Percentiles rank a stretch among this genome's conserved stretches.
These are phyloP conservation scores for Epicoccum sorghinum DNA, from an alignment of 2,329 filamentous ascomycete genomes.

Conservation along the genomic window DNA sequence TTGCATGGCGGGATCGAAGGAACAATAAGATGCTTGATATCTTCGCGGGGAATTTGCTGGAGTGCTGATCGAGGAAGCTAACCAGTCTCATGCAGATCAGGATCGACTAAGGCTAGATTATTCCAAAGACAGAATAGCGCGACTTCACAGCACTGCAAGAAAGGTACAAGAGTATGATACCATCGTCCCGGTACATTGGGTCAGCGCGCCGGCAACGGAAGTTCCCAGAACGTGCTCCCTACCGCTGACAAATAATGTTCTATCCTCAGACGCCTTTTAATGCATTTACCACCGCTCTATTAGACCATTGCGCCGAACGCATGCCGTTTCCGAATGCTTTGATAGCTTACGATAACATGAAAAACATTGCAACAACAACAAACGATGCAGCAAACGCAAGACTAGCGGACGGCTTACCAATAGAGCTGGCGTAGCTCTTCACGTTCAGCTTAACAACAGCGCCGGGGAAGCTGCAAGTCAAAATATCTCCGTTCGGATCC, in stretches of 20 bases:
- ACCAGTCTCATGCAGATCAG: conserved; percentile 11
- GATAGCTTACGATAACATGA: conserved; percentile 7
- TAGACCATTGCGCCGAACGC: conserved; percentile 2
- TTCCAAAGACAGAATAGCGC: conserved; percentile 3
- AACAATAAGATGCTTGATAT: conserved; percentile 13
- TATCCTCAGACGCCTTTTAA: conserved; percentile 12
- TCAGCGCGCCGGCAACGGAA: too few relatives aligned
- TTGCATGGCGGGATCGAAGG: conserved; percentile 9
- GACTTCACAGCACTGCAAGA: neutral
- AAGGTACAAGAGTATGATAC: too few relatives aligned
- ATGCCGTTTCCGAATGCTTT: neutral
- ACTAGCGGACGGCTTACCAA: neutral
- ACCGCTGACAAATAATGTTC: conserved; percentile 1
- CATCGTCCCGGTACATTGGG: too few relatives aligned
- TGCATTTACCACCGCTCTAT: conserved; percentile 11
- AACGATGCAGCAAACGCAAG: conserved; percentile 16
- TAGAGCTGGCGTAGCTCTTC: conserved; percentile 18
- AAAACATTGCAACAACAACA: conserved; percentile 12
- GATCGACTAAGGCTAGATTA: conserved; percentile 9
- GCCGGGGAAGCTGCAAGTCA: conserved; percentile 51
- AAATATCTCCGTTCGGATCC: conserved; percentile 13
- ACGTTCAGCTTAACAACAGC: conserved; percentile 48
- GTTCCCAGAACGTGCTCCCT: neutral
- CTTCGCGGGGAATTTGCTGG: conserved; percentile 10
- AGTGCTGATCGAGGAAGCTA: conserved; percentile 7